Base-by-base conservation (phyloP, 225 moss, liverwort and hornwort species). In the Pleurozium schreberi region DNA sequence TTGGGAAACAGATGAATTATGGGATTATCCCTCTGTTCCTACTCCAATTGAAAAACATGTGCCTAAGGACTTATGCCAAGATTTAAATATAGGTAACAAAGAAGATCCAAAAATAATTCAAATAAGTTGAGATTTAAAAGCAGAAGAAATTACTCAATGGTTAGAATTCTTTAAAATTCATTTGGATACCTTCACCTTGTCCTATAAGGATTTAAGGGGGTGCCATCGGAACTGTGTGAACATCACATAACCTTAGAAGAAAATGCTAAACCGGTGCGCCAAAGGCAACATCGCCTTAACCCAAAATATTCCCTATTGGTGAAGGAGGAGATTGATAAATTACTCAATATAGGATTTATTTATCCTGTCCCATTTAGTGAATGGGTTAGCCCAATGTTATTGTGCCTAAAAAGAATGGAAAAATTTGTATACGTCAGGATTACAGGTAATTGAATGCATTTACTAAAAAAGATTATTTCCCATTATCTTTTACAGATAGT, bases 41-140 rank as follows among this genome's bases (percentile, higher is more conserved):
- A 43, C 3, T 1, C 5, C 5, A 28, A 43, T 73, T 45, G 9
- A 73, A 45, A 73, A 73, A 28, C 28, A 73, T 45, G 16, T 73
- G 5, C 28, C 45, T 45, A 73, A 28, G 2, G 0, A 28, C 2
- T 28, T 43, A 6, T 73, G 28, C 10, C 3, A 1, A 0, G 10
- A 43, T 27, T 28, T 73, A 43, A 73, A 73, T 43, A 73, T 30
- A 17, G 6, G 0, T 10, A 45, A 0, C 17, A 0, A 28, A 5
- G 5, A 28, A 5, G 3, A 73, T 28, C 43, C 17, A 43, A 73
- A 73, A 10, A 27, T 43, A 73, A 45, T 45, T 2, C 73, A 45
- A 45, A 45, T 45, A 4, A 5, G 10, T 73, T 0, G 2, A 28
- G 8, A 45, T 15, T 28, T 45, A 45, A 45, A 45, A 9, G 9